Conservation (phyloP, 495 filamentous ascomycete genomes). For the Clohesyomyces aquaticus region DNA sequence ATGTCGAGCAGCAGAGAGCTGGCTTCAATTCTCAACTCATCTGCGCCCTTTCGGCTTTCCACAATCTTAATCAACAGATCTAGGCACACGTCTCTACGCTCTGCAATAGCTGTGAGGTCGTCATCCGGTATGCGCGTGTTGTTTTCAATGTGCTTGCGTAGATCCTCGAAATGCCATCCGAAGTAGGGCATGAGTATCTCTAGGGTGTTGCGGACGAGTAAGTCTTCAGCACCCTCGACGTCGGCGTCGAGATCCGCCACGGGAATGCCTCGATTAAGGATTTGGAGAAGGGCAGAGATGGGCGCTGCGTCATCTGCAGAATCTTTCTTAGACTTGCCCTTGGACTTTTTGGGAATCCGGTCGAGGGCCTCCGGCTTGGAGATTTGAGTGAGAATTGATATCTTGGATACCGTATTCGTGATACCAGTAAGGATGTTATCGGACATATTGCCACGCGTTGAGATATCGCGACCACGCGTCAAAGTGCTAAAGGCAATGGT, state of each 20-base stretch:
- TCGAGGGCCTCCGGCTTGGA: conserved; percentile 76
- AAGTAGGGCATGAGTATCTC: conserved; percentile 82
- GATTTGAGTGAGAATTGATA: conserved; percentile 80
- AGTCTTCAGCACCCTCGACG: conserved; percentile 70
- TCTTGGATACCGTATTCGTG: conserved; percentile 77
- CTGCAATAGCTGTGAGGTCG: conserved; percentile 56
- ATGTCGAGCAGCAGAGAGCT: conserved; percentile 77
- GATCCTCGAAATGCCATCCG: conserved; percentile 76
- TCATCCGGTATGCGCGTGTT: conserved; percentile 56
- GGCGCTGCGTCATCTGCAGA: conserved; percentile 48
- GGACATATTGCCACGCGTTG: conserved; percentile 63
- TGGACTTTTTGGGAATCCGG: conserved; percentile 51
- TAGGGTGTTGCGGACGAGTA: conserved; percentile 72
- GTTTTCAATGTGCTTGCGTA: conserved; percentile 33
- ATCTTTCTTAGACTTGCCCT: conserved; percentile 52
- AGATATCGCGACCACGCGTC: conserved; percentile 67
- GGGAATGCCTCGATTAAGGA: conserved; percentile 67
- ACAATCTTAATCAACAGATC: conserved; percentile 68
- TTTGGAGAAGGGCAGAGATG: conserved; percentile 67
- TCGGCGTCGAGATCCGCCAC: conserved; percentile 63
- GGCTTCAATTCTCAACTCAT: conserved; percentile 76
- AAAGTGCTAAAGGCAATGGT: conserved; percentile 70
- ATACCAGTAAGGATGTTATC: conserved; percentile 66
- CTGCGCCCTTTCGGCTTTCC: conserved; percentile 63
- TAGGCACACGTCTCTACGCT: conserved; percentile 61